A percentile compares a stretch with the other conserved stretches of the same genome.
phyloP scores from a whole-genome alignment of 2,329 filamentous ascomycete genomes.

The Pseudogymnoascus sp. region DNA sequence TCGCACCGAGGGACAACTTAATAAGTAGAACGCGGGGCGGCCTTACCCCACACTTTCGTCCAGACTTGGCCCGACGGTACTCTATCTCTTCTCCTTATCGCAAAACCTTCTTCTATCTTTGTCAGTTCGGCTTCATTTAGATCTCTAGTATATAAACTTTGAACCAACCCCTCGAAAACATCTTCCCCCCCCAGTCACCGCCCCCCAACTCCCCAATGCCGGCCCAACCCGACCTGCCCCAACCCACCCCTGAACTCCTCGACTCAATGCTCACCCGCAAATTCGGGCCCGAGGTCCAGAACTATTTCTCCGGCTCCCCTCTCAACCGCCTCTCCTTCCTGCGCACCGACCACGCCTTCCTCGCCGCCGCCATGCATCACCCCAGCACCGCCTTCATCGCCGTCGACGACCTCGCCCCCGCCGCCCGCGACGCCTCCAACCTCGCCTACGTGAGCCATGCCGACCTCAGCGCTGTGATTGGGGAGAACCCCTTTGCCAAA shows the following conservation, averaged over 20 bases:
- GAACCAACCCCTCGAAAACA: background rate
- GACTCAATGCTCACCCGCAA: constrained; percentile 61
- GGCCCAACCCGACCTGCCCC: constrained; percentile 26
- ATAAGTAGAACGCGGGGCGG: background rate
- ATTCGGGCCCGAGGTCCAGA: constrained; percentile 73
- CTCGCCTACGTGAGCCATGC: constrained; percentile 63
- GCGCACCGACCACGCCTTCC: constrained; percentile 62
- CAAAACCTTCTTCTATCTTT: background rate
- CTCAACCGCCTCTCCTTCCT: constrained; percentile 77
- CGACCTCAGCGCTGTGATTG: constrained; percentile 65
- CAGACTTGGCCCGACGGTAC: background rate
- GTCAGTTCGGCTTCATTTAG: background rate
- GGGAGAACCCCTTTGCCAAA: constrained; percentile 61
- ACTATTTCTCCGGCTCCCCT: constrained; percentile 76
- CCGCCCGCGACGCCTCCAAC: constrained; percentile 52
- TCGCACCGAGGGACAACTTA: background rate
- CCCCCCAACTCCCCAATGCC: constrained; percentile 21
- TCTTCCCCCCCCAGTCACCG: background rate
- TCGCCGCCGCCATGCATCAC: constrained; percentile 59
- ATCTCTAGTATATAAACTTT: background rate
- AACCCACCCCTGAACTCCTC: constrained; percentile 24
- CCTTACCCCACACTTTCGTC: background rate
- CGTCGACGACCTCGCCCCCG: constrained; percentile 70
- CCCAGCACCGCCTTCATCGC: constrained; percentile 66
- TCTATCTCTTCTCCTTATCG: background rate